Evolutionary conservation across 2,329 filamentous ascomycete species (phyloP), one percentile per base, ranked within the genome.

Genomic region (Colletotrichum zoysiae): DNA sequence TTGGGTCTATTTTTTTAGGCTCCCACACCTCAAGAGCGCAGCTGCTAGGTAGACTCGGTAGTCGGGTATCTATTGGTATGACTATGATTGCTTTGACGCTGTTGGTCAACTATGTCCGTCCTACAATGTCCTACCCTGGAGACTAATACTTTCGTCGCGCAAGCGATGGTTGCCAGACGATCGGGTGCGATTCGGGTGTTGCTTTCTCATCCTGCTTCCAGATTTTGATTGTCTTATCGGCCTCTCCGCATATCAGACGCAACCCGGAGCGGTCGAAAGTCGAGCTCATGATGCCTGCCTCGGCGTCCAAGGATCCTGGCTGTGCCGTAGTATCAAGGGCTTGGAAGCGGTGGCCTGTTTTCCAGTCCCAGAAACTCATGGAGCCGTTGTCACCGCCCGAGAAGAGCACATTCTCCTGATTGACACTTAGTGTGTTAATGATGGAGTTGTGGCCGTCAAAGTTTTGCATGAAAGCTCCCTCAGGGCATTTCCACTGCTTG

Each of bases 311-410:
- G 23, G 93, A 97, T 61, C 96, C 96, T 0, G 96, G 96, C 81
- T 99, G 96, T 0, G 96, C 96, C 9, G 94, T 94, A 4, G 94
- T 97, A 76, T 99, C 95, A 16, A 95, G 87, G 11, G 90, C 89
- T 82, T 99, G 96, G 84, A 96, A 99, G 59, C 93, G 89, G 80
- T 99, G 90, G 0, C 97, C 96, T 0, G 95, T 93, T 84, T 98
- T 98, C 96, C 96, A 99, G 81, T 99, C 97, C 93, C 95, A 99
- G 86, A 99, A 99, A 76, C 91, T 93, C 86, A 98, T 96, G 46
- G 93, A 97, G 51, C 97, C 96, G 77, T 99, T 98, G 79, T 99
- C 96, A 58, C 83, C 95, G 68, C 96, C 96, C 3, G 95, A 96
- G 82, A 99, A 98, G 71, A 99, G 83, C 20, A 98, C 94, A 77